A percentile compares a stretch with the other conserved stretches of the same genome.
phyloP scores from a whole-genome alignment of 129 eudicot species.

The Flaveria bidentis region DNA sequence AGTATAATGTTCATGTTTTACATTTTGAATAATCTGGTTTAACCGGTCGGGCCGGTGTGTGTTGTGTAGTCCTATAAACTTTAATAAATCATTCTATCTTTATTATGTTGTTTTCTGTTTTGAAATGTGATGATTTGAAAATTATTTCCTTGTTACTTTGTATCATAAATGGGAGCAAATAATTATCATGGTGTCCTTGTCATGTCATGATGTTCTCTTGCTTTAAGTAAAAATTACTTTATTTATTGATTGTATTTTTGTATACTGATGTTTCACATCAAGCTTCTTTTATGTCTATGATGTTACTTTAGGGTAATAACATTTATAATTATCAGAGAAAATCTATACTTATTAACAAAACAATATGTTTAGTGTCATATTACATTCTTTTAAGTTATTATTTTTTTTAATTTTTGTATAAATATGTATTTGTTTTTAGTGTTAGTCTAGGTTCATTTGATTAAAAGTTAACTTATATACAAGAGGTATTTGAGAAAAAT shows the following conservation, averaged over 20 bases:
- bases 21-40: conserved; percentile 25
- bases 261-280: not conserved
- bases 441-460: too few species aligned
- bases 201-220: not conserved
- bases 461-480: too few species aligned
- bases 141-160: not conserved
- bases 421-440: too few species aligned
- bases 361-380: too few species aligned
- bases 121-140: not conserved
- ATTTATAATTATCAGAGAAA: too few species aligned
- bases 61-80: not conserved
- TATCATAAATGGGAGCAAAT: not conserved
- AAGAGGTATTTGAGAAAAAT: too few species aligned
- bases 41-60: not conserved
- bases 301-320: too few species aligned
- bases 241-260: not conserved
- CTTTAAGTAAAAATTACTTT: not conserved
- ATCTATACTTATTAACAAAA: too few species aligned
- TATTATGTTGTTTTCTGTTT: not conserved
- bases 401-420: too few species aligned
- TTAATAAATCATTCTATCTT: not conserved
- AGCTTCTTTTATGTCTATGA: not conserved
- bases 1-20: conserved; percentile 64
- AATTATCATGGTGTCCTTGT: not conserved
- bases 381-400: too few species aligned